These are phyloP conservation scores for Volvox carteri DNA, from an alignment of 163 green algal genomes.

Conservation along the genomic window DNA sequence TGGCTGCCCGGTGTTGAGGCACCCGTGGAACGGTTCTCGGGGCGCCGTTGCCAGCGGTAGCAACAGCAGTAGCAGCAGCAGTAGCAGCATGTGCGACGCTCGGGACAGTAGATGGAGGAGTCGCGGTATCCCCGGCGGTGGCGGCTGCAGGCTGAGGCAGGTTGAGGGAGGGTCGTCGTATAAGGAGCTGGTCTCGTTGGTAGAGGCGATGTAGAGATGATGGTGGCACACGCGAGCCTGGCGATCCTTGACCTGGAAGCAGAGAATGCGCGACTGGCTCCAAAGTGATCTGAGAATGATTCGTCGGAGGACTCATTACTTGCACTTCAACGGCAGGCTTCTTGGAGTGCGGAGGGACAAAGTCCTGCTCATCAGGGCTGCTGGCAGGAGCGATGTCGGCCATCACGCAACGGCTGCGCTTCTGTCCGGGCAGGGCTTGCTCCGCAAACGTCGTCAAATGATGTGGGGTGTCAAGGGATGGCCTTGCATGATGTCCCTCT, in stretches of 20 bases:
- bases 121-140: not conserved
- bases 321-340: not conserved
- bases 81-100: too few species aligned
- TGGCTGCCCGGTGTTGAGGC: too few species aligned
- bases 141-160: not conserved
- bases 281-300: not conserved
- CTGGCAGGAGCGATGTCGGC: not conserved
- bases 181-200: not conserved
- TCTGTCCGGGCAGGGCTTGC: not conserved
- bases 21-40: not conserved
- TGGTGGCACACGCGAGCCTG: not conserved
- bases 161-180: not conserved
- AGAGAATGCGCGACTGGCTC: not conserved
- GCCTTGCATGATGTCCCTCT: too few species aligned
- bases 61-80: too few species aligned
- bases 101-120: not conserved
- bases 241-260: not conserved
- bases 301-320: not conserved
- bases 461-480: too few species aligned
- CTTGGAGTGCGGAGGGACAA: too few species aligned
- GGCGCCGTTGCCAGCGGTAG: too few species aligned
- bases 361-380: not conserved
- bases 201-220: not conserved
- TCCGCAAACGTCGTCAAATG: too few species aligned
- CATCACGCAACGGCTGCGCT: not conserved